Evolutionary conservation across 495 filamentous ascomycete genomes (phyloP).

Genomic region (Aspergillus affinis): DNA sequence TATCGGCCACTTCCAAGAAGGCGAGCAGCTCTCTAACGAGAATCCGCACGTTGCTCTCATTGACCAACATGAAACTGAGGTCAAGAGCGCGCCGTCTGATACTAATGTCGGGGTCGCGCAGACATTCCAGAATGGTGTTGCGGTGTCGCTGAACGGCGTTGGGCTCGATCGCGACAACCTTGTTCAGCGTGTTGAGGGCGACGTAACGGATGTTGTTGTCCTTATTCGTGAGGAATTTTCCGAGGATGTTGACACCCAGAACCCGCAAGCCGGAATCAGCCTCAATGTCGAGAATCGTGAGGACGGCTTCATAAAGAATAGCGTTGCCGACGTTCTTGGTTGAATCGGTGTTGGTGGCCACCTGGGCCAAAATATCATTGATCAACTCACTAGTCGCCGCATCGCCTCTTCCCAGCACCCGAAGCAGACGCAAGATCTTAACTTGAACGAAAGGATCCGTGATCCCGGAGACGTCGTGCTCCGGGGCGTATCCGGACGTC

Average conservation of each 20-base stretch:
- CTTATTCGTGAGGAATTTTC: slow-evolving; percentile 95
- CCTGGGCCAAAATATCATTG: slow-evolving; percentile 97
- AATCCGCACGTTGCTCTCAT: slow-evolving; percentile 91
- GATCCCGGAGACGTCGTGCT: slow-evolving; percentile 96
- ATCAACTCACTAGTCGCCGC: slow-evolving; percentile 90
- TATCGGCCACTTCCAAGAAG: slow-evolving; percentile 94
- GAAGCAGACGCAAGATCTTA: slow-evolving; percentile 84
- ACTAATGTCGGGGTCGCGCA: slow-evolving; percentile 98
- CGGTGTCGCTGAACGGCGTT: slow-evolving; percentile 96
- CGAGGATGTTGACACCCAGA: slow-evolving; percentile 94
- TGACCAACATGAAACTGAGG: slow-evolving; percentile 96
- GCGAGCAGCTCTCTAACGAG: slow-evolving; percentile 89
- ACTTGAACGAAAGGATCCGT: slow-evolving; percentile 99
- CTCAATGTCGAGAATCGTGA: slow-evolving; percentile 97
- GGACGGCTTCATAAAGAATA: slow-evolving; percentile 95
- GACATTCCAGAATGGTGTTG: slow-evolving; percentile 94
- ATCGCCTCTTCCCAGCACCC: slow-evolving; percentile 85
- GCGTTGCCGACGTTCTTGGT: slow-evolving; percentile 98
- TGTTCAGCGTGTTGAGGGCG: slow-evolving; percentile 93
- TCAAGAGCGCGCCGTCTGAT: slow-evolving; percentile 93
- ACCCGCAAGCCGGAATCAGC: slow-evolving; percentile 92
- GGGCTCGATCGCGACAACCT: slow-evolving; percentile 96
- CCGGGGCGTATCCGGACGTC: slow-evolving; percentile 93
- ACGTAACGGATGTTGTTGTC: slow-evolving; percentile 99
- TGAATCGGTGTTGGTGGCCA: slow-evolving; percentile 96